phyloP scores from a whole-genome alignment of 1,284 basidiomycete species.

The Marasmius sp. region DNA sequence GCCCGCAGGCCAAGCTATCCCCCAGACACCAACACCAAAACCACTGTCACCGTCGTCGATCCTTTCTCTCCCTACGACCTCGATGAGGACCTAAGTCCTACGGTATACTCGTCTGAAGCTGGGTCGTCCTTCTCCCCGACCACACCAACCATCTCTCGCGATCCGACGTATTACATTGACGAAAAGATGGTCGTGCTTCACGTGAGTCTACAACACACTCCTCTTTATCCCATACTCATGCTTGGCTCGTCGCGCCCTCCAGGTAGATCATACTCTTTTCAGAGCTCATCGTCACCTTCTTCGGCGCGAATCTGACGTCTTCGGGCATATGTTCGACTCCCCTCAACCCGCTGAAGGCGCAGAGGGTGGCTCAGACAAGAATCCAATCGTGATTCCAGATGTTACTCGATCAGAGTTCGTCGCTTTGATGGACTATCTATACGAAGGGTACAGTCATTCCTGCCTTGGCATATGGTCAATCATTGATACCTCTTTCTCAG shows the following conservation, averaged over 20 bases:
- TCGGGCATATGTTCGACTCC: slow-evolving; percentile 28
- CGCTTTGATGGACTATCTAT: slow-evolving; percentile 33
- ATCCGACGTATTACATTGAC: slow-evolving; percentile 18
- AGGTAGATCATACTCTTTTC: slow-evolving; percentile 36
- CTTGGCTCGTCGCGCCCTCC: neutral
- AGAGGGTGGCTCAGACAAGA: slow-evolving; percentile 26
- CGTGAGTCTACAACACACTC: slow-evolving; percentile 10
- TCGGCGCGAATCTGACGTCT: slow-evolving; percentile 33
- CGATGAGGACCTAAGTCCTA: too few species aligned
- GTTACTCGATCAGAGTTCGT: slow-evolving; percentile 30
- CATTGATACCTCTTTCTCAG: neutral
- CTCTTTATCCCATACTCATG: neutral
- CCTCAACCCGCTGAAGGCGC: slow-evolving; percentile 16
- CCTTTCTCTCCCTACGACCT: too few species aligned
- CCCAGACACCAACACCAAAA: too few species aligned
- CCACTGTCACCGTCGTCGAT: too few species aligned
- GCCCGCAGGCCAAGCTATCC: too few species aligned
- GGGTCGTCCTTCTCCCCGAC: too few species aligned
- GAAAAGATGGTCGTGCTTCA: slow-evolving; percentile 20
- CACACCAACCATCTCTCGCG: neutral
- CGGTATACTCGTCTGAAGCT: too few species aligned
- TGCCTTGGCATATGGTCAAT: neutral
- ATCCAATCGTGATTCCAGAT: slow-evolving; percentile 27
- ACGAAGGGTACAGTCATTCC: slow-evolving; percentile 26
- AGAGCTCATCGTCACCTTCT: slow-evolving; percentile 36